A percentile compares a stretch with the other conserved stretches of the same genome.
These are phyloP conservation scores for Calonectria crousiana DNA, from an alignment of 2,329 filamentous ascomycete species.

Conservation along the genomic window DNA sequence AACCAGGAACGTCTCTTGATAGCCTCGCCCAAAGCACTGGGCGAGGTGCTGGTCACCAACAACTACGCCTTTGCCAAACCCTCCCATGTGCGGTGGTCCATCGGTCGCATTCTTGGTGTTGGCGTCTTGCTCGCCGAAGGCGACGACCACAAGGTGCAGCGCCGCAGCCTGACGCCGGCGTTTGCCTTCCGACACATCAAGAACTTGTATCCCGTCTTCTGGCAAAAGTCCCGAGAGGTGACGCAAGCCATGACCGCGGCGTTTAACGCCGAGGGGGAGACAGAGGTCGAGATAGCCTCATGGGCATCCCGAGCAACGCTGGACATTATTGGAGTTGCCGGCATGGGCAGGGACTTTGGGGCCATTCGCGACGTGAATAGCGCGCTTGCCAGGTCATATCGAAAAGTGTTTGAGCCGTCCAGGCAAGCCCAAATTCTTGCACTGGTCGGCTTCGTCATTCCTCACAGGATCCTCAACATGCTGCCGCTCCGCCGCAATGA, in stretches of 20 bases:
- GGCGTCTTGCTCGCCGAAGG: conserved; percentile 87
- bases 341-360: conserved; percentile 78
- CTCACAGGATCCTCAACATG: conserved; percentile 68
- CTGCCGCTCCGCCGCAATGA: conserved; percentile 80
- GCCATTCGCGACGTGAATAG: conserved; percentile 72
- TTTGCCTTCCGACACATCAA: conserved; percentile 91
- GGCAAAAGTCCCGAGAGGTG: conserved; percentile 79
- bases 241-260: conserved; percentile 68
- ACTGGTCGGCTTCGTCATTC: conserved; percentile 72
- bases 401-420: conserved; percentile 65
- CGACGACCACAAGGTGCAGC: conserved; percentile 87
- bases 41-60: conserved; percentile 76
- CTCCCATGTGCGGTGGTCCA: conserved; percentile 60
- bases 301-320: conserved; percentile 79
- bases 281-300: conserved; percentile 66
- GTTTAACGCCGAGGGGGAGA: conserved; percentile 47
- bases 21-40: conserved; percentile 73
- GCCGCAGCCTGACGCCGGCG: conserved; percentile 83
- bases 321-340: conserved; percentile 81
- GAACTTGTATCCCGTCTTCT: conserved; percentile 86
- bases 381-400: conserved; percentile 69
- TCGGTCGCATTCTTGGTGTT: conserved; percentile 75
- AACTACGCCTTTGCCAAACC: conserved; percentile 80
- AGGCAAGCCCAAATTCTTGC: conserved; percentile 66
- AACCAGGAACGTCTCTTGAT: conserved; percentile 74